Conservation (phyloP, 2,329 filamentous ascomycete species). For the Epichloe gansuensis region DNA sequence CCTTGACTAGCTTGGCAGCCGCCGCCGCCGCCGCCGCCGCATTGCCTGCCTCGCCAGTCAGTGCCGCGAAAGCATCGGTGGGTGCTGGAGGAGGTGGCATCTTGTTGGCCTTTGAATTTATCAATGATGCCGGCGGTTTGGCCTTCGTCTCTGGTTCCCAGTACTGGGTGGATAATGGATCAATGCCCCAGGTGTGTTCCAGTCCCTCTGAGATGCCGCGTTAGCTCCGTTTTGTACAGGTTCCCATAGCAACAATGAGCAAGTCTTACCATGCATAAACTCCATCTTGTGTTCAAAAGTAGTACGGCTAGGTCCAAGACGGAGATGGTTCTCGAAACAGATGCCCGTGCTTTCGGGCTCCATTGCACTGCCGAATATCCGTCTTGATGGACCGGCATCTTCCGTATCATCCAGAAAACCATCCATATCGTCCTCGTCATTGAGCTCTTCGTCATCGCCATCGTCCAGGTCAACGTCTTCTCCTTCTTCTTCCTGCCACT, state of each 20-base stretch:
- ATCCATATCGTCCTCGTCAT: constrained; percentile 76
- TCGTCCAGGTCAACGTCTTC: constrained; percentile 59
- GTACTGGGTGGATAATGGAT: constrained; percentile 75
- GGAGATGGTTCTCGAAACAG: constrained; percentile 60
- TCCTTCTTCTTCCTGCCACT: constrained; percentile 68
- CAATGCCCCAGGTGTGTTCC: constrained; percentile 46
- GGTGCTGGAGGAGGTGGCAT: constrained; percentile 24
- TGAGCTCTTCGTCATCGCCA: constrained; percentile 53
- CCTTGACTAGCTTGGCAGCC: constrained; percentile 22
- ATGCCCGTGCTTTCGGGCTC: constrained; percentile 69
- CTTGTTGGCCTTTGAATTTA: constrained; percentile 10
- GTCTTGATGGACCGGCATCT: constrained; percentile 44
- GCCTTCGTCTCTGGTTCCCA: constrained; percentile 46
- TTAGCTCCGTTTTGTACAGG: constrained; percentile 1
- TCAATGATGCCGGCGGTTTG: constrained; percentile 9
- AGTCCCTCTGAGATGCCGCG: constrained; percentile 27
- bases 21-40: constrained; percentile 4
- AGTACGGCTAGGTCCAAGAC: constrained; percentile 34
- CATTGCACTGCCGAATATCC: constrained; percentile 54
- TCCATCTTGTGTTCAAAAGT: constrained; percentile 58
- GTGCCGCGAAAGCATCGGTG: constrained; percentile 25
- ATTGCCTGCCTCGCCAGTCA: constrained; percentile 11
- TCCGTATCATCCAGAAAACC: constrained; percentile 85
- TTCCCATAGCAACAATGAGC: background rate
- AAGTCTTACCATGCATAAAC: constrained; percentile 52